Evolutionary conservation across 75 land plant species (phyloP).

Genomic region (Picea sitchensis): DNA sequence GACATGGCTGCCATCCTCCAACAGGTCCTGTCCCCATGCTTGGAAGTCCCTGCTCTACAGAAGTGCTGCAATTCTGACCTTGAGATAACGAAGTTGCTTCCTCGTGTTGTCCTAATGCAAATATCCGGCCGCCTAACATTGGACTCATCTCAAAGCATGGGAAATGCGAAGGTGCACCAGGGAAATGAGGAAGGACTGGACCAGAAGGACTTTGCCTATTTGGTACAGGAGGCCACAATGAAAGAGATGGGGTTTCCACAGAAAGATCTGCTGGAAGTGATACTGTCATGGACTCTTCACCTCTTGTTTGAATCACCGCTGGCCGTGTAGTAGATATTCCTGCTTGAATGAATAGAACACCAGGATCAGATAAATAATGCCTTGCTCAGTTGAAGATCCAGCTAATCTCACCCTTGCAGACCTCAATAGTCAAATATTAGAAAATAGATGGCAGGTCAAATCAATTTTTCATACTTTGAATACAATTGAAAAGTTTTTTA

Average conservation of each 20-base stretch:
- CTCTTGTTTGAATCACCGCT: slow-evolving; percentile 31
- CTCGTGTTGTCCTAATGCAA: slow-evolving; percentile 66
- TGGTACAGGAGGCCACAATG: slow-evolving; percentile 53
- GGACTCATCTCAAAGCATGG: slow-evolving; percentile 79
- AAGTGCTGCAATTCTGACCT: slow-evolving; percentile 27
- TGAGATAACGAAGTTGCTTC: slow-evolving; percentile 45
- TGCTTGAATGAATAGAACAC: slow-evolving; percentile 14
- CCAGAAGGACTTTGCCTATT: slow-evolving; percentile 46
- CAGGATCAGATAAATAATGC: neutral
- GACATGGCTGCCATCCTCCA: slow-evolving; percentile 80
- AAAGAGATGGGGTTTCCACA: slow-evolving; percentile 66
- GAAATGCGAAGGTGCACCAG: slow-evolving; percentile 64
- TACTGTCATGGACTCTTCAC: slow-evolving; percentile 72
- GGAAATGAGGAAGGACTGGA: slow-evolving; percentile 53
- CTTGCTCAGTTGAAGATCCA: neutral
- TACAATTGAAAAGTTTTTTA: neutral
- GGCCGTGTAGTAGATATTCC: slow-evolving; percentile 33
- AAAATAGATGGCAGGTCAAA: neutral
- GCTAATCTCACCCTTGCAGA: neutral
- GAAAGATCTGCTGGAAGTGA: slow-evolving; percentile 96
- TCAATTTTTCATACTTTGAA: neutral
- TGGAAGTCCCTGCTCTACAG: slow-evolving; percentile 20
- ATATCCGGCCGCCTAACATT: slow-evolving; percentile 68
- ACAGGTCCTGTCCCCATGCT: slow-evolving; percentile 29
- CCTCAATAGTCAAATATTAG: neutral